A percentile compares a stretch with the other conserved stretches of the same genome.
Conservation (phyloP, 331 rosid genomes). For the Phaseolus coccineus region DNA sequence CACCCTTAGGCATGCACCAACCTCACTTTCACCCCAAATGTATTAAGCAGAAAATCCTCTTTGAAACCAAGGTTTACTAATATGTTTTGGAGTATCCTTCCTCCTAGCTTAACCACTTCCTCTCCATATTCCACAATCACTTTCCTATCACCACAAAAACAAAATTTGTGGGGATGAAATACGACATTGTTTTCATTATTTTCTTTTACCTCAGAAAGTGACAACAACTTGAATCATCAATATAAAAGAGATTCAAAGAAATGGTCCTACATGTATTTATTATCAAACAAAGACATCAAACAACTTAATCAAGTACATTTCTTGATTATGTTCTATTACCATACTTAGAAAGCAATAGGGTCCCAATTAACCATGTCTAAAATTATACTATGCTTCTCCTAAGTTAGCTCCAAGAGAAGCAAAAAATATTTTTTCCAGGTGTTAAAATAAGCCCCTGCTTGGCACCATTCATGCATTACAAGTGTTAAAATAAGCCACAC, state of each 20-base stretch:
- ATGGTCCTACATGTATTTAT: slow-evolving; percentile 27
- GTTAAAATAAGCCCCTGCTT: no score
- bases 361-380: not conserved
- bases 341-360: not conserved
- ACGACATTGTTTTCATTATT: not conserved
- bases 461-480: no score
- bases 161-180: not conserved
- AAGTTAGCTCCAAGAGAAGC: not conserved
- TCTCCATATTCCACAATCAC: slow-evolving; percentile 74
- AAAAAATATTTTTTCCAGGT: not conserved
- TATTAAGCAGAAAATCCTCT: slow-evolving; percentile 62
- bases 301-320: slow-evolving; percentile 15
- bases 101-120: slow-evolving; percentile 72
- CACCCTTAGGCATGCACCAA: slow-evolving; percentile 87
- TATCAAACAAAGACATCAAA: not conserved
- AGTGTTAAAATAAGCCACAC: no score
- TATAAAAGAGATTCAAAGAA: not conserved
- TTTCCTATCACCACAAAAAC: slow-evolving; percentile 50
- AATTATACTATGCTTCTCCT: not conserved
- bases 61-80: slow-evolving; percentile 70
- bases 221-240: slow-evolving; percentile 28
- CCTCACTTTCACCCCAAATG: slow-evolving; percentile 78
- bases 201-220: not conserved
- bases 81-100: slow-evolving; percentile 58
- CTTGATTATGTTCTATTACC: not conserved